Conservation (phyloP, 169 alveolate species). For the Plasmodium fragile region DNA sequence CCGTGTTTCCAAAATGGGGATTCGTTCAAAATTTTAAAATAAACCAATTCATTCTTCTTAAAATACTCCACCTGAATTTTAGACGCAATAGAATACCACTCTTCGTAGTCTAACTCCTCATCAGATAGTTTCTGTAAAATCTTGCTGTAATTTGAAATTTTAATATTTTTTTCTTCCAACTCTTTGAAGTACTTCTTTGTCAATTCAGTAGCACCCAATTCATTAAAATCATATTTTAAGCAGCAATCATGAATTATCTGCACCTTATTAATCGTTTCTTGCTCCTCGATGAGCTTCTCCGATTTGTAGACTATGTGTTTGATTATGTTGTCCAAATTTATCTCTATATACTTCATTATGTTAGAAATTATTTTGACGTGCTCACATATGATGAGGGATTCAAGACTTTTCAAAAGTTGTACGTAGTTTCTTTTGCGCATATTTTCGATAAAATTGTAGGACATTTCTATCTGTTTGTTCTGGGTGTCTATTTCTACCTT, state of each 20-base stretch:
- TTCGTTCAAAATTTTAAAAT: constrained; percentile 37
- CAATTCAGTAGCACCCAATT: constrained; percentile 63
- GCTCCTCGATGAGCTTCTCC: neutral
- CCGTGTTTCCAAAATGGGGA: constrained; percentile 60
- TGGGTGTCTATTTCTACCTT: constrained; percentile 12
- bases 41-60: constrained; percentile 53
- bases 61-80: constrained; percentile 50
- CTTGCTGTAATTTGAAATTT: constrained; percentile 27
- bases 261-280: constrained; percentile 18
- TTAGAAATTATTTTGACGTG: constrained; percentile 15
- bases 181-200: constrained; percentile 48
- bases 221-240: constrained; percentile 48
- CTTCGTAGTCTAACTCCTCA: constrained; percentile 66
- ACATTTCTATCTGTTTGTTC: neutral
- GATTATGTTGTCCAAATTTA: constrained; percentile 34
- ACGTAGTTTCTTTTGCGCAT: constrained; percentile 1
- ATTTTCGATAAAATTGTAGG: neutral
- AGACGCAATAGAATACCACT: constrained; percentile 58
- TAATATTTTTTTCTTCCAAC: constrained; percentile 38
- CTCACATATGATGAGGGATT: constrained; percentile 41
- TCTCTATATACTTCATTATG: constrained; percentile 55
- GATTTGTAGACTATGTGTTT: constrained; percentile 23
- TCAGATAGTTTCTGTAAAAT: constrained; percentile 37
- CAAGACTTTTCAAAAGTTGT: constrained; percentile 23
- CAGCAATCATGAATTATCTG: constrained; percentile 49